phyloP scores from a whole-genome alignment of 2,329 filamentous ascomycete species.

The Diplodia corticola region DNA sequence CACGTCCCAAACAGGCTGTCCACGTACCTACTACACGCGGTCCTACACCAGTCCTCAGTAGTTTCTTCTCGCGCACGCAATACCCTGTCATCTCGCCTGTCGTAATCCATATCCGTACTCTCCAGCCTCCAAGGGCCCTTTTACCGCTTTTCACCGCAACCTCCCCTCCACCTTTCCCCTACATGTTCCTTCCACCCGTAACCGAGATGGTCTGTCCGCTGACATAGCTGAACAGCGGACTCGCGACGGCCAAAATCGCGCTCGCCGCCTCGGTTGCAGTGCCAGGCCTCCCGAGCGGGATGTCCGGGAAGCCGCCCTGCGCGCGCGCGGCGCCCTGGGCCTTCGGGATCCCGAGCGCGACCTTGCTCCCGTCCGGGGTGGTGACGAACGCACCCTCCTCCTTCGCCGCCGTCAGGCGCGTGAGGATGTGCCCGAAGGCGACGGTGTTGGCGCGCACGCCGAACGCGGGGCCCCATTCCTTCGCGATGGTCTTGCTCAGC shows the following conservation, averaged over 20 bases:
- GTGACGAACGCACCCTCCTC: slow-evolving; percentile 79
- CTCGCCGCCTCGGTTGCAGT: slow-evolving; percentile 78
- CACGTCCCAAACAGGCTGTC: background rate
- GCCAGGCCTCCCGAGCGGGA: slow-evolving; percentile 75
- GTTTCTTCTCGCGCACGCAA: background rate
- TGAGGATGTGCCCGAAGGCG: slow-evolving; percentile 80
- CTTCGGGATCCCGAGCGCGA: slow-evolving; percentile 44
- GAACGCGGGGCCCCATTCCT: slow-evolving; percentile 83
- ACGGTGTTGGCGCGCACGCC: slow-evolving; percentile 82
- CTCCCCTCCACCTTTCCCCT: too few relatives aligned
- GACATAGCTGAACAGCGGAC: slow-evolving; percentile 81
- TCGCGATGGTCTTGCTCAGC: slow-evolving; percentile 84
- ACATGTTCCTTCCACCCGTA: slow-evolving; percentile 71
- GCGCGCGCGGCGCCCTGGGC: slow-evolving; percentile 41
- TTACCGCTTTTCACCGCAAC: too few relatives aligned
- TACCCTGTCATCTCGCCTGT: background rate
- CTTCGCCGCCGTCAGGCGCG: slow-evolving; percentile 78
- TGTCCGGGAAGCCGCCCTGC: slow-evolving; percentile 59
- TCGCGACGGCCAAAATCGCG: slow-evolving; percentile 74
- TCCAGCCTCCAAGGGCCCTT: background rate
- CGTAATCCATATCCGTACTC: background rate
- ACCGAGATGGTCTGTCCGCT: slow-evolving; percentile 85
- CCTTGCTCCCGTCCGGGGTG: slow-evolving; percentile 66
- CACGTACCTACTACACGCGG: background rate
- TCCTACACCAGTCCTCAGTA: background rate